Evolutionary conservation across 257 asterid species (phyloP).

Genomic region (Solanum lycopersicoides): DNA sequence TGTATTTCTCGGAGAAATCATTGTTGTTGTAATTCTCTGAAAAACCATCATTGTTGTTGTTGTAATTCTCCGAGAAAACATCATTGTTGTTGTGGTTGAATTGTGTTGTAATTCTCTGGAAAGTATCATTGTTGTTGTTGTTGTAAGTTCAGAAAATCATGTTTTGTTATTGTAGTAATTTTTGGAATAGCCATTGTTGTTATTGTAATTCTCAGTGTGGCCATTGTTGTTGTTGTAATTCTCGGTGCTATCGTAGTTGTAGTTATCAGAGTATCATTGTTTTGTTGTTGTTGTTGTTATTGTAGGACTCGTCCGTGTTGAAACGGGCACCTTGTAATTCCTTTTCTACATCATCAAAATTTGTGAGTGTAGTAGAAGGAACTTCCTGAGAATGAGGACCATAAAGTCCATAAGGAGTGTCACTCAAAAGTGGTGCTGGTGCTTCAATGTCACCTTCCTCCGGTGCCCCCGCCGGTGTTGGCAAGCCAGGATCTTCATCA

Average conservation of each 20-base stretch:
- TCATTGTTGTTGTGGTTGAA: neutral
- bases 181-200: neutral
- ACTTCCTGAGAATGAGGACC: slow-evolving; percentile 11
- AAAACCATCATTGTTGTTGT: neutral
- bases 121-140: neutral
- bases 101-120: neutral
- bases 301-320: neutral
- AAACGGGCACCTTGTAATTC: neutral
- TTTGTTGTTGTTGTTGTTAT: neutral
- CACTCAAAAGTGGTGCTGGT: slow-evolving; percentile 20
- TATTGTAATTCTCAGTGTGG: neutral
- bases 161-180: neutral
- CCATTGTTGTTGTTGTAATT: neutral
- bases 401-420: slow-evolving; percentile 23
- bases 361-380: neutral
- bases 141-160: neutral
- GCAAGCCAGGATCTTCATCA: neutral
- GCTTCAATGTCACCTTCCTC: neutral
- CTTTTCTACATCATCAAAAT: slow-evolving; percentile 7
- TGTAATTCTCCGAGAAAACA: neutral
- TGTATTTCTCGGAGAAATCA: neutral
- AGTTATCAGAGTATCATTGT: neutral
- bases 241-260: neutral
- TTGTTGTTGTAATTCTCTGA: neutral
- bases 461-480: neutral